Percentiles rank a stretch among this genome's conserved stretches.
Evolutionary conservation across 257 asterid species (phyloP).

Genomic region (Thymus mandschuricus): DNA sequence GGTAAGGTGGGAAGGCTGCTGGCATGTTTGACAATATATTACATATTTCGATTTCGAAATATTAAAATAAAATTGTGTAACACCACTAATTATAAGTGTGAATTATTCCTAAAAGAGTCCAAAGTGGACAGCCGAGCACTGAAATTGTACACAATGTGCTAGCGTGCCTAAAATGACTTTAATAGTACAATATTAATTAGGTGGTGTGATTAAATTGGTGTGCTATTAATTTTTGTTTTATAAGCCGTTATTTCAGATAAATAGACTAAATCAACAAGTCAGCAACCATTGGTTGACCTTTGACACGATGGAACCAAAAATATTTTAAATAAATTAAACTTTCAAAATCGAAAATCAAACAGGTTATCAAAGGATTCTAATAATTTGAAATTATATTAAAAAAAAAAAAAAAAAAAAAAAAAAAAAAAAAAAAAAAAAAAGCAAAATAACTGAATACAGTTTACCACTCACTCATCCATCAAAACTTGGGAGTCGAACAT

Average conservation of each 20-base stretch:
- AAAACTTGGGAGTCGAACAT: slow-evolving; percentile 28
- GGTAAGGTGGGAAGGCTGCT: slow-evolving; percentile 23
- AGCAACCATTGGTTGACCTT: slow-evolving; percentile 8
- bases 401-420: not conserved
- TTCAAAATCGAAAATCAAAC: too few species aligned
- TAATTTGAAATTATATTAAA: too few species aligned
- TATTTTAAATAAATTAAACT: too few species aligned
- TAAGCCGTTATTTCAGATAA: not conserved
- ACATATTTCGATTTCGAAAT: not conserved
- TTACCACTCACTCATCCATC: not conserved
- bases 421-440: not conserved
- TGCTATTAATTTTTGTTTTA: not conserved
- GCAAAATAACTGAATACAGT: not conserved
- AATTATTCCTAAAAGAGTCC: slow-evolving; percentile 1
- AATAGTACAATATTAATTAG: too few species aligned
- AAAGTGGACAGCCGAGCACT: slow-evolving; percentile 6
- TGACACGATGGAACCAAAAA: not conserved
- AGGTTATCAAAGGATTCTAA: too few species aligned
- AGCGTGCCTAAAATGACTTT: not conserved
- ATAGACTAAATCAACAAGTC: not conserved
- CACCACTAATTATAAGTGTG: slow-evolving; percentile 1
- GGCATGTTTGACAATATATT: not conserved
- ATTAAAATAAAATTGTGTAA: not conserved
- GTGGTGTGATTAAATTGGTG: too few species aligned
- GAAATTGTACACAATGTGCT: not conserved